phyloP scores from a whole-genome alignment of 306 rosid species.

The Lathyrus sativus region DNA sequence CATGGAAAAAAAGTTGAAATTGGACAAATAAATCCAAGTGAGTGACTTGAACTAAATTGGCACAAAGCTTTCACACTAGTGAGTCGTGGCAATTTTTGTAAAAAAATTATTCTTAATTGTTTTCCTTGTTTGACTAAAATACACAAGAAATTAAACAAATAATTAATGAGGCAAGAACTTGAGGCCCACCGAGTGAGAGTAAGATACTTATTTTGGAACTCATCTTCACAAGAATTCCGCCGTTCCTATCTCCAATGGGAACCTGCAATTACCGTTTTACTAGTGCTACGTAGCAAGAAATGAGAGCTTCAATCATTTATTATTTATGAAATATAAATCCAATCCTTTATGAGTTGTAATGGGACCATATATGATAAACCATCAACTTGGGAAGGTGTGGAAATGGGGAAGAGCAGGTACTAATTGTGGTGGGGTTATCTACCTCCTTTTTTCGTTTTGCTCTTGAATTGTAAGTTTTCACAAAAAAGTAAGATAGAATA shows the following conservation, averaged over 20 bases:
- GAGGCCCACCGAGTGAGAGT: conserved; percentile 16
- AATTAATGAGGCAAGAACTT: conserved; percentile 31
- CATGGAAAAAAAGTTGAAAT: neutral
- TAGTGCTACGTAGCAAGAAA: neutral
- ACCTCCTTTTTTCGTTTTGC: neutral
- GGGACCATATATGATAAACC: conserved; percentile 27
- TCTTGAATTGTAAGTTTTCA: neutral
- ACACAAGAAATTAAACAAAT: conserved; percentile 11
- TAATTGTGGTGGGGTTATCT: conserved; percentile 8
- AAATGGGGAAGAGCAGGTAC: neutral
- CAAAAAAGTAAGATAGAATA: neutral
- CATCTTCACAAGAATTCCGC: conserved; percentile 47
- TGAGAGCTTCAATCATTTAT: conserved; percentile 2
- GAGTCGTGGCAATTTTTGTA: conserved; percentile 21
- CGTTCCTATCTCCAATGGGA: conserved; percentile 47
- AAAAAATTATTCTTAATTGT: neutral
- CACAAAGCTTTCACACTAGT: neutral
- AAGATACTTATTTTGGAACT: conserved; percentile 40
- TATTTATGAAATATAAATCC: neutral
- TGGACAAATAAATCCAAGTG: neutral
- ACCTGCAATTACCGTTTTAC: conserved; percentile 29
- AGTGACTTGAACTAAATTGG: conserved; percentile 26
- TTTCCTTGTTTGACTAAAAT: conserved; percentile 36
- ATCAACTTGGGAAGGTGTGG: conserved; percentile 25
- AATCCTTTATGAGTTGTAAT: conserved; percentile 23